Evolutionary conservation across 176 grass and related monocot genomes (phyloP), one percentile per base, ranked within the genome.

Genomic region (Carex myosuroides): DNA sequence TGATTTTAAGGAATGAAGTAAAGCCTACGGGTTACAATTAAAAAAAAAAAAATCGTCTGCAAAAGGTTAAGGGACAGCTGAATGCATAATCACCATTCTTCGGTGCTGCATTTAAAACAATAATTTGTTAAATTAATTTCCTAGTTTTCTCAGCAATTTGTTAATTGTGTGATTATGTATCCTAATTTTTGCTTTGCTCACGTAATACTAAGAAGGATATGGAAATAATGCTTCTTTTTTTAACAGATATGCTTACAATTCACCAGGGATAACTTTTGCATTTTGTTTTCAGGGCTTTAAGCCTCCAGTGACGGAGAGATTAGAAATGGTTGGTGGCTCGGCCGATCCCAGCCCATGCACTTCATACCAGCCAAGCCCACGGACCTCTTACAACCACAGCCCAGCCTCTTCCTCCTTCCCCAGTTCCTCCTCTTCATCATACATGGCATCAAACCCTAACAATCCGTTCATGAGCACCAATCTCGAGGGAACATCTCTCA

Each of bases 341-440:
- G 75, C 74, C 8, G 68, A 91, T 18, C 37, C 62, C 70, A 97
- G 88, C 84, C 89, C 88, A 3, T 88, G 88, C 73, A 88, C 89
- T 22, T 89, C 91, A 37, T 86, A 87, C 64, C 91, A 75, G 70
- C 58, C 82, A 16, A 90, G 88, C 55, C 85, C 88, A 17, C 39
- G 88, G 9, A 80, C 88, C 39, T 90, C 89, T 10, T 90, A 90
- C 62, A 90, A 90, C 30, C 89, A 66, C 13, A 90, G 86, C 68
- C 86, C 89, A 1, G 77, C 86, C 18, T 92, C 84, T 2, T 88
- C 91, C 4, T 99, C 93, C 3, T 99, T 96, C 32, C 83, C 68
- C 17, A 87, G 76, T 65, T 85, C 87, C 72, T 50, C 83, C 20
- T 86, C 89, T 18, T 91, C 96, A 20, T 89, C 91, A 9, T 74